A percentile compares a stretch with the other conserved stretches of the same genome.
These are phyloP conservation scores for Albugo candida DNA, from an alignment of 352 stramenopile species.

Conservation along the genomic window DNA sequence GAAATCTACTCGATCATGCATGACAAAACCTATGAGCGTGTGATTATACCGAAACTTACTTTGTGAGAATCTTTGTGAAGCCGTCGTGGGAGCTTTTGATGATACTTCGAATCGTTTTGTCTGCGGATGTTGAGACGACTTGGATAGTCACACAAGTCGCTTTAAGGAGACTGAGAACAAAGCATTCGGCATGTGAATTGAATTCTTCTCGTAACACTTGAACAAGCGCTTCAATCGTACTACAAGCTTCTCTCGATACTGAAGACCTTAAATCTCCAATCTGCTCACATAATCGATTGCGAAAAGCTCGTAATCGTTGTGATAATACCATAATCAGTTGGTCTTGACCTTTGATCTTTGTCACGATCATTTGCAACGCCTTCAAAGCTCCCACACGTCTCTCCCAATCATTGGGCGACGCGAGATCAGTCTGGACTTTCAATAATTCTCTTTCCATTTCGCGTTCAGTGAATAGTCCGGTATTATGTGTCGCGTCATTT, in stretches of 20 bases:
- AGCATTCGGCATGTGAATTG: conserved; percentile 53
- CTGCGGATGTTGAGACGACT: conserved; percentile 57
- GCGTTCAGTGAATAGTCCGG: too few species aligned
- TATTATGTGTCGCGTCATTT: too few species aligned
- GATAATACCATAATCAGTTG: conserved; percentile 12
- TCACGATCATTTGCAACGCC: conserved; percentile 28
- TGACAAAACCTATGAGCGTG: not conserved
- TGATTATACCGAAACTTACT: conserved; percentile 17
- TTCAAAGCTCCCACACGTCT: conserved; percentile 54
- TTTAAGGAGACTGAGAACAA: conserved; percentile 49
- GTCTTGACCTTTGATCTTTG: conserved; percentile 21
- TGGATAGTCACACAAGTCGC: conserved; percentile 77
- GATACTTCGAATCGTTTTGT: conserved; percentile 50
- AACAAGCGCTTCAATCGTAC: conserved; percentile 42
- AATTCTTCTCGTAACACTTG: conserved; percentile 48
- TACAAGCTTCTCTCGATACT: conserved; percentile 51
- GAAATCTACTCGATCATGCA: conserved; percentile 18
- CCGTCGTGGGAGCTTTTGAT: conserved; percentile 55
- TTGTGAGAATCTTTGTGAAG: conserved; percentile 46
- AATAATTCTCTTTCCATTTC: conserved; percentile 30
- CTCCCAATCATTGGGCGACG: conserved; percentile 53
- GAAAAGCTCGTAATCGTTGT: conserved; percentile 24
- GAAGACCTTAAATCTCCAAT: conserved; percentile 60
- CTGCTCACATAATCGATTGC: conserved; percentile 48
- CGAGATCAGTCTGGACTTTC: conserved; percentile 31